Evolutionary conservation across 176 grass and related monocot species (phyloP).

Genomic region (Raddia guianensis): DNA sequence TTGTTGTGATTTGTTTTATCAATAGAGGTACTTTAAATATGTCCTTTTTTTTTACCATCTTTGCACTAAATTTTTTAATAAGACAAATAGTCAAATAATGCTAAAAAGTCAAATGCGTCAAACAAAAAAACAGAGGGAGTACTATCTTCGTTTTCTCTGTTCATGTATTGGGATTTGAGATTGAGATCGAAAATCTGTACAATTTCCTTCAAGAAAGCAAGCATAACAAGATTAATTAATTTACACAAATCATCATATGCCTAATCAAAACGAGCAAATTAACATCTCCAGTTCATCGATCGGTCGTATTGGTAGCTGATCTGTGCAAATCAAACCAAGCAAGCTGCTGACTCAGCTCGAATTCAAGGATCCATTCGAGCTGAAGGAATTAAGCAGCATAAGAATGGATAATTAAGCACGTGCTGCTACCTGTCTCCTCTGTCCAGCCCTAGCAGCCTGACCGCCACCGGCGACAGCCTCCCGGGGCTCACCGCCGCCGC

Average conservation of each 20-base stretch:
- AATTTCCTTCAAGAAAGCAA: not conserved
- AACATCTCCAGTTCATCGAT: not conserved
- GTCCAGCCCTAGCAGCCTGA: constrained; percentile 49
- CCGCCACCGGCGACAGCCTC: constrained; percentile 59
- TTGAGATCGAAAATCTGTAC: not conserved
- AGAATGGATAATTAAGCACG: not conserved
- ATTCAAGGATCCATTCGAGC: not conserved
- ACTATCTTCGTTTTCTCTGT: too few species aligned
- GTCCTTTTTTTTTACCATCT: too few species aligned
- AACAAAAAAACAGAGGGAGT: too few species aligned
- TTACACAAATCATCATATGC: not conserved
- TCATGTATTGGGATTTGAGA: too few species aligned
- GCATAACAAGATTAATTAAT: not conserved
- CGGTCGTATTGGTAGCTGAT: not conserved
- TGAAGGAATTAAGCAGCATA: not conserved
- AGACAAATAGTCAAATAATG: too few species aligned
- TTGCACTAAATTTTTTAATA: too few species aligned
- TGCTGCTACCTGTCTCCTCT: constrained; percentile 36
- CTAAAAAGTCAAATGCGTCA: too few species aligned
- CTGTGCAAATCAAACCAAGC: not conserved
- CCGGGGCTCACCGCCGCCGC: constrained; percentile 27
- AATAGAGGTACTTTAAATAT: too few species aligned
- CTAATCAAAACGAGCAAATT: not conserved
- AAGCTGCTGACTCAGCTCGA: not conserved
- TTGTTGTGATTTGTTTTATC: too few species aligned